Conservation (phyloP, 164 flowering plant genomes). For the Malania oleifera region DNA sequence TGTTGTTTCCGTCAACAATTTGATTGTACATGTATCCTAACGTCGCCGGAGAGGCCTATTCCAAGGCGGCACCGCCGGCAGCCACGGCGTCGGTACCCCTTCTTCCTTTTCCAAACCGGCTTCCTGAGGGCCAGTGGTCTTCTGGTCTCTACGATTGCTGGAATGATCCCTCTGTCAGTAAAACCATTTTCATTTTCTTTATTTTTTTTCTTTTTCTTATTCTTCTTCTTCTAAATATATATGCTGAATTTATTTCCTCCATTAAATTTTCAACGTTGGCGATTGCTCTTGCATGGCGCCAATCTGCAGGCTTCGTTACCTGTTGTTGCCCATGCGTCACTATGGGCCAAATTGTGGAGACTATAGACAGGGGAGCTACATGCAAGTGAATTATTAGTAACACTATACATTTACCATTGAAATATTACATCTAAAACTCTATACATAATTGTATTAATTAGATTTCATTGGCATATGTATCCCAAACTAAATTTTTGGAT, state of each 20-base stretch:
- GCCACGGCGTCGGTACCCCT: too few species aligned
- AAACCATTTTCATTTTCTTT: background rate
- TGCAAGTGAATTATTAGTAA: too few species aligned
- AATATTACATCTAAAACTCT: too few species aligned
- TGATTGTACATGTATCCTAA: background rate
- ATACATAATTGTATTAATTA: too few species aligned
- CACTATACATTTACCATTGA: too few species aligned
- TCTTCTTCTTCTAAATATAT: background rate
- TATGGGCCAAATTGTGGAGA: background rate
- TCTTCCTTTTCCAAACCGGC: background rate
- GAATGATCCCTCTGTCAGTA: slow-evolving; percentile 11
- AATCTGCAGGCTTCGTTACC: slow-evolving; percentile 8
- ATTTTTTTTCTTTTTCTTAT: background rate
- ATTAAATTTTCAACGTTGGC: too few species aligned
- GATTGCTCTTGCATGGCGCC: too few species aligned
- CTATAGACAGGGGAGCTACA: background rate
- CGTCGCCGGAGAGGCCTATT: background rate
- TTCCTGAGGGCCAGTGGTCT: slow-evolving; percentile 15
- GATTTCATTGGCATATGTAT: too few species aligned
- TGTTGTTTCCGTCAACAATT: background rate
- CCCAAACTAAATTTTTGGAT: too few species aligned
- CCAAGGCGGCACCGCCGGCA: background rate
- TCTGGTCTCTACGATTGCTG: slow-evolving; percentile 16
- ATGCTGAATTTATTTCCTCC: too few species aligned
- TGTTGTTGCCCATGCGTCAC: slow-evolving; percentile 7